phyloP scores from a whole-genome alignment of 108 stramenopile genomes.

The Licmophora abbreviata region DNA sequence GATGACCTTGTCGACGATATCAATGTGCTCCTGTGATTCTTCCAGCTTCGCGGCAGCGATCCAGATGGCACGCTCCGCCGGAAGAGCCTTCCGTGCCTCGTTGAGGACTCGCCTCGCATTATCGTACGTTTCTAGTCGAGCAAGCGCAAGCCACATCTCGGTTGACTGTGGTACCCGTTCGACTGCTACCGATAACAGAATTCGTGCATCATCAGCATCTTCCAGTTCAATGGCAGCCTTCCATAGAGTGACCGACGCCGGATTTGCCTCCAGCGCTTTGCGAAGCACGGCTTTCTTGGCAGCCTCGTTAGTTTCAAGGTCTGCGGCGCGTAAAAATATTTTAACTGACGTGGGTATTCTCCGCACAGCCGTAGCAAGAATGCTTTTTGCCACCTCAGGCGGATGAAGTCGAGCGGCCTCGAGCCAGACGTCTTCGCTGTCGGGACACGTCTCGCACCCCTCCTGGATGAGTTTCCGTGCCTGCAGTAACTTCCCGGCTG shows the following conservation, averaged over 20 bases:
- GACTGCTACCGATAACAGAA: conserved; percentile 90
- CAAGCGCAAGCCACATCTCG: conserved; percentile 98
- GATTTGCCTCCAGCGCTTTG: conserved; percentile 89
- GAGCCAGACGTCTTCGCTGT: conserved; percentile 95
- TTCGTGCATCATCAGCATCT: conserved; percentile 88
- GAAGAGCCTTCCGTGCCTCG: conserved; percentile 85
- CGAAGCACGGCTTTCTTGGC: conserved; percentile 93
- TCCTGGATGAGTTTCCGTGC: conserved; percentile 95
- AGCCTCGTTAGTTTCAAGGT: conserved; percentile 61
- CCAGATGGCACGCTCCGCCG: conserved; percentile 90
- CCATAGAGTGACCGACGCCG: conserved; percentile 90
- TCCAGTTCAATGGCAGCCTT: conserved; percentile 95
- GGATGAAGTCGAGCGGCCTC: conserved; percentile 94
- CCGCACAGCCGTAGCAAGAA: conserved; percentile 78
- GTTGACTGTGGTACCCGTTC: conserved; percentile 93
- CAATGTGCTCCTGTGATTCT: conserved; percentile 84
- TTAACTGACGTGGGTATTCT: conserved; percentile 59
- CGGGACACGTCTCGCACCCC: conserved; percentile 92
- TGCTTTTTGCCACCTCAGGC: conserved; percentile 79
- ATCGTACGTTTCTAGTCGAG: conserved; percentile 94
- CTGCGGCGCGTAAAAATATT: conserved; percentile 72
- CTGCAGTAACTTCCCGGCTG: conserved; percentile 83
- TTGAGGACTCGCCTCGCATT: conserved; percentile 95
- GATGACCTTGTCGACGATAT: conserved; percentile 68
- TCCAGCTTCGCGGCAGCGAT: conserved; percentile 96